phyloP scores from a whole-genome alignment of 306 rosid genomes.

The Cicer pinnatifidum region DNA sequence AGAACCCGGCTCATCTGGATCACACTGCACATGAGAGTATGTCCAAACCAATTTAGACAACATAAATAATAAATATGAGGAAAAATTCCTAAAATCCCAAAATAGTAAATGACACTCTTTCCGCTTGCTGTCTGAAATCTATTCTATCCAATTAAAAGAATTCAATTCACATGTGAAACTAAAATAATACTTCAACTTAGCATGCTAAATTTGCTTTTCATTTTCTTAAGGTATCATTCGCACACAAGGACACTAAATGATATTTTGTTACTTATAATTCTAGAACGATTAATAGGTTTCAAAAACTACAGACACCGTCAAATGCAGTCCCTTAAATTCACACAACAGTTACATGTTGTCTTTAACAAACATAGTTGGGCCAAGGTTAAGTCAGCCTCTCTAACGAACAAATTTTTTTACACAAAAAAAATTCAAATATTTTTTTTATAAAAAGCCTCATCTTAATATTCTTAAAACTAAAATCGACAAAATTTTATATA shows the following conservation, averaged over 20 bases:
- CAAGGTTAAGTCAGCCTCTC: too few relatives aligned
- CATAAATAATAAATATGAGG: too few relatives aligned
- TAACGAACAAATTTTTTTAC: too few relatives aligned
- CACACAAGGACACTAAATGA: background rate
- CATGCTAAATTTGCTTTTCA: background rate
- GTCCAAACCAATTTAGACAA: constrained; percentile 16
- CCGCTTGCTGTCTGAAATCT: background rate
- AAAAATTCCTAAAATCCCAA: background rate
- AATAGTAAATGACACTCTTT: background rate
- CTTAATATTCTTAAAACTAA: too few relatives aligned
- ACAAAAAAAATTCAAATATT: too few relatives aligned
- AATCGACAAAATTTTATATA: too few relatives aligned
- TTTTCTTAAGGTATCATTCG: too few relatives aligned
- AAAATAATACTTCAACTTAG: background rate
- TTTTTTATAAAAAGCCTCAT: too few relatives aligned
- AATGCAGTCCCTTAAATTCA: background rate
- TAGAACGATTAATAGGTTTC: background rate
- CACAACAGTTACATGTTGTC: background rate
- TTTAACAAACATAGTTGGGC: background rate
- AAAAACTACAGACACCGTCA: background rate
- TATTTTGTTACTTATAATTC: background rate
- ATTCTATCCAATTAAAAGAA: background rate
- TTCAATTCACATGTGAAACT: constrained; percentile 7
- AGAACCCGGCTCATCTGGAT: constrained; percentile 79
- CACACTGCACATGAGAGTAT: constrained; percentile 64